A percentile compares a stretch with the other conserved stretches of the same genome.
phyloP scores from a whole-genome alignment of 2,329 filamentous ascomycete genomes.

The Ilyonectria destructans region DNA sequence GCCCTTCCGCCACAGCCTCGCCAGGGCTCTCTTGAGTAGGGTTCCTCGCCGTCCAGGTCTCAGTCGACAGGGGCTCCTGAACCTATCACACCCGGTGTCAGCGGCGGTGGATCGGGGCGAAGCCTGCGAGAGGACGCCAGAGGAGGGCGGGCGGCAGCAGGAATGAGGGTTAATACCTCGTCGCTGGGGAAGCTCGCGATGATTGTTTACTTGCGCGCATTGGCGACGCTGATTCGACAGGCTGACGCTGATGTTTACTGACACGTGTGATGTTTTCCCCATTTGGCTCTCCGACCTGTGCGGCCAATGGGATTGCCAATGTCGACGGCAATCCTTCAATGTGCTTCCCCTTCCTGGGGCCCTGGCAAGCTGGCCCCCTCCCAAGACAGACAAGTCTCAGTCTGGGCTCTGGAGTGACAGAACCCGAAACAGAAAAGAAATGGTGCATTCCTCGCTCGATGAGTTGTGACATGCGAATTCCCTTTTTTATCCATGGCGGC shows the following conservation, averaged over 20 bases:
- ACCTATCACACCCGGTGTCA: slow-evolving; percentile 34
- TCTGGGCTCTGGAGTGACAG: neutral
- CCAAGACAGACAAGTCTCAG: slow-evolving; percentile 11
- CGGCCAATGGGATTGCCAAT: slow-evolving; percentile 4
- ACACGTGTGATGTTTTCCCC: slow-evolving; percentile 4
- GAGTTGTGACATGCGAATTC: slow-evolving; percentile 35
- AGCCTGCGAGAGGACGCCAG: slow-evolving; percentile 23
- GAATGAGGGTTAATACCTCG: slow-evolving; percentile 22
- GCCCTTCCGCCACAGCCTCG: neutral
- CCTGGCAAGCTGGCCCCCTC: neutral
- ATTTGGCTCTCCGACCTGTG: slow-evolving; percentile 3
- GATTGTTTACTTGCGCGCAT: slow-evolving; percentile 19
- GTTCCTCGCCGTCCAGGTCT: slow-evolving; percentile 1
- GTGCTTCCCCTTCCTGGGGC: neutral
- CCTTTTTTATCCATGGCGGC: slow-evolving; percentile 31
- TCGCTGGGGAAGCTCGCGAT: slow-evolving; percentile 15
- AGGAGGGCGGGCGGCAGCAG: slow-evolving; percentile 11
- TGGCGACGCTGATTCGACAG: slow-evolving; percentile 23
- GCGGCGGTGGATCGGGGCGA: slow-evolving; percentile 18
- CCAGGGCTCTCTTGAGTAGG: slow-evolving; percentile 3
- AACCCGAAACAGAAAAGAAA: slow-evolving; percentile 10
- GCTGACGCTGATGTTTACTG: slow-evolving; percentile 15
- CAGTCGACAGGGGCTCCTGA: slow-evolving; percentile 4
- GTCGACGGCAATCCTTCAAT: slow-evolving; percentile 11
- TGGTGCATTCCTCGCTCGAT: slow-evolving; percentile 25